Base-by-base conservation (phyloP, 2,329 filamentous ascomycete species). In the Chrysosporium keratinophilum region DNA sequence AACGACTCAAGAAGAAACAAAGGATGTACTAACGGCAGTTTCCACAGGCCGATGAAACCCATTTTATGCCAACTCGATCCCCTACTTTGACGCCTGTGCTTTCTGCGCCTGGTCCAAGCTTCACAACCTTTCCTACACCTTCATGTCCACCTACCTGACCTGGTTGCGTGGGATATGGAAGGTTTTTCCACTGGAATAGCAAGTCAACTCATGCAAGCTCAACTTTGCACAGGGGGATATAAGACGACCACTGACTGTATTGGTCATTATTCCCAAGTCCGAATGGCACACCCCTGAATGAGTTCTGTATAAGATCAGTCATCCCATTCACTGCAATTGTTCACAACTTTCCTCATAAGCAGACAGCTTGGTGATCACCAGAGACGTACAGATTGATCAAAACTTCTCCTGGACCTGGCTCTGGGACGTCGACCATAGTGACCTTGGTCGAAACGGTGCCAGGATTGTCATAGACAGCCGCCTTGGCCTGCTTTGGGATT, bases 101-200 rank as follows among this genome's bases (percentile, higher is more conserved):
- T 49, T 83, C 79, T 17, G 78, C 73, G 6, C 78, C 80, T 0
- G 81, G 73, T 0, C 84, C 83, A 57, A 87, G 71, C 63, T 83
- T 82, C 41, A 83, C 81, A 33, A 87, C 73, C 50, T 76, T 77
- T 41, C 81, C 81, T 1, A 86, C 78, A 15, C 83, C 83, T 67
- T 87, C 83, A 62, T 87, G 83, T 3, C 84, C 84, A 41, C 83
- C 83, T 3, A 85, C 76, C 65, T 85, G 82, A 9, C 80, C 79
- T 37, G 75, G 66, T 62, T 76, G 77, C 6, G 80, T 83, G 35
- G 78, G 79, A 58, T 71, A 72, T 1, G 80, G 81, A 1, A 86
- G 75, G 10, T 71, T 74, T 57, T 70, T 74, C 75, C 79, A 84
- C 72, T 76, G 52, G 4, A 35, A 37, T 43, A 50, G 14, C 5